Base-by-base conservation (phyloP, 2,329 filamentous ascomycete genomes). In the Huntiella decipiens region DNA sequence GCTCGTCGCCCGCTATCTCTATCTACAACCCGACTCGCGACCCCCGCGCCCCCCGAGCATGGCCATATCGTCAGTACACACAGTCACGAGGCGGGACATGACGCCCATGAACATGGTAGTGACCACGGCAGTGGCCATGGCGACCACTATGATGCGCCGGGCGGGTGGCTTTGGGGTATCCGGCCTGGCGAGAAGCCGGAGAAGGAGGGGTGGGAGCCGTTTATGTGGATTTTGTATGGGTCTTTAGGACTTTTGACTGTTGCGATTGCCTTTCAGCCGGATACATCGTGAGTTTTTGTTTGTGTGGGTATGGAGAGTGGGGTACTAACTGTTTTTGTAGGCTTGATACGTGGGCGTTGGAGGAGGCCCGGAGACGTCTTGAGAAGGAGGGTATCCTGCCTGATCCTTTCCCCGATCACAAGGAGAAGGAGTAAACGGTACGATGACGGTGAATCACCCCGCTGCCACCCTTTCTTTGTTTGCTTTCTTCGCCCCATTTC, bases 261-360 rank as follows among this genome's bases (percentile, higher is more conserved):
- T 53, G 79, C 78, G 46, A 85, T 94, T 66, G 85, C 84, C 52
- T 96, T 91, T 62, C 96, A 96, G 77, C 91, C 91, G 45, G 91
- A 98, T 71, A 96, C 88, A 52, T 93, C 85, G 91, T 98, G 72
- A 68, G 87, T 85, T 51, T 47, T 35, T 48, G 51, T 41, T 46
- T 13, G 2, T 11, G 10, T 12, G 31, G 13, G 22, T 36, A 6
- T 3, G 5, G 15, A 50, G 16, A 4, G 38, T 13, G 28, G 16
- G 11, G 36, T 22, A n/a, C 17, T 44, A 17, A 44, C 17, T 4
- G 11, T 8, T 37, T 13, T 43, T 37, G 3, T 56, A 98, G 91
- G 63, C 95, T 98, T 76, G 91, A 96, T 70, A 96, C 88, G 46
- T 98, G 91, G 91, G 91, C 91, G 52, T 77, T 98, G 38, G 91